phyloP scores from a whole-genome alignment of 1,139 yeast genomes.

The Debaryomyces nepalensis region DNA sequence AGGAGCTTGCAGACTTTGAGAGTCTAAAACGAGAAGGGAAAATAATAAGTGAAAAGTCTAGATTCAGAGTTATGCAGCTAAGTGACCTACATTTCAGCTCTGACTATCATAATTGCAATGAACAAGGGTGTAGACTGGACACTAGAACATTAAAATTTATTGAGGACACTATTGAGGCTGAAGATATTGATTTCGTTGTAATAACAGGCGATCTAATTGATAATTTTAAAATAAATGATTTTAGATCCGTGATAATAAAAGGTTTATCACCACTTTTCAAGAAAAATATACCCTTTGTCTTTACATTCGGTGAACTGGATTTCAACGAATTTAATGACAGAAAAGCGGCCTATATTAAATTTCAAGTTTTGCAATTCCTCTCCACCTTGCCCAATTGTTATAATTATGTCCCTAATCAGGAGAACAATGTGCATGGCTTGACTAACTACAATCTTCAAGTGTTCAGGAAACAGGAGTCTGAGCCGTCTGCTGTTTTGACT shows the following conservation, averaged over 20 bases:
- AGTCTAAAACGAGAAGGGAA: constrained; percentile 11
- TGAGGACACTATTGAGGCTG: constrained; percentile 30
- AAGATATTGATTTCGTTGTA: constrained; percentile 42
- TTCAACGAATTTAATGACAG: constrained; percentile 16
- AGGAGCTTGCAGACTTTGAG: constrained; percentile 9
- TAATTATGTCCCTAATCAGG: constrained; percentile 25
- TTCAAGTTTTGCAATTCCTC: constrained; percentile 24
- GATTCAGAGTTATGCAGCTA: constrained; percentile 41
- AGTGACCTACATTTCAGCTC: constrained; percentile 49
- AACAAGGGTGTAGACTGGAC: constrained; percentile 33
- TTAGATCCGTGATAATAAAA: constrained; percentile 41
- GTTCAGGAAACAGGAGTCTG: constrained; percentile 15
- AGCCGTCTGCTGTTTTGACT: constrained; percentile 33
- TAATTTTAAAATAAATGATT: constrained; percentile 28
- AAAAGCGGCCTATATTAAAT: constrained; percentile 17
- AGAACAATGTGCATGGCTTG: constrained; percentile 31
- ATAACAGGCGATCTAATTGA: constrained; percentile 50
- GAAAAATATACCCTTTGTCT: constrained; percentile 36
- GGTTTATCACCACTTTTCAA: constrained; percentile 41
- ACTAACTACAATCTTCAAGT: constrained; percentile 41
- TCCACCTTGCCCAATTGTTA: constrained; percentile 45
- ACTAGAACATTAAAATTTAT: constrained; percentile 36
- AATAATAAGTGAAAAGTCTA: constrained; percentile 14
- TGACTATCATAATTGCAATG: constrained; percentile 29
- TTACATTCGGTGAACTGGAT: constrained; percentile 47